These are phyloP conservation scores for Mentha longifolia DNA, from an alignment of 257 asterid species.

Conservation along the genomic window DNA sequence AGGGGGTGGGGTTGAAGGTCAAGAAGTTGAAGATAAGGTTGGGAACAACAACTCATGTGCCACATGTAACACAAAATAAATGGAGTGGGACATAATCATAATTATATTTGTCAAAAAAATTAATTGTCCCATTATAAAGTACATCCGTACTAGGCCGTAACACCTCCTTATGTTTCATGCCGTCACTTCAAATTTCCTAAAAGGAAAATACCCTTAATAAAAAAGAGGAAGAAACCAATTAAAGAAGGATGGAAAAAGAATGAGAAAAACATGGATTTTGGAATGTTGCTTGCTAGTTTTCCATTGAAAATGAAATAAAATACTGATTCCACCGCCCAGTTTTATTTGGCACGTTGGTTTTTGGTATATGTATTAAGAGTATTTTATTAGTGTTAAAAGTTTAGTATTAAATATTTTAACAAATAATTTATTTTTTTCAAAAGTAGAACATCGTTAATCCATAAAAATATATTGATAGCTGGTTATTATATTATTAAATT, in stretches of 20 bases:
- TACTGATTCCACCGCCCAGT: too few relatives aligned
- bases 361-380: too few relatives aligned
- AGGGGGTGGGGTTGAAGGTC: too few relatives aligned
- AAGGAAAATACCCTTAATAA: neutral
- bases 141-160: constrained; percentile 42
- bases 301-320: too few relatives aligned
- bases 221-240: neutral
- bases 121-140: constrained; percentile 17
- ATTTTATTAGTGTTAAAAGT: too few relatives aligned
- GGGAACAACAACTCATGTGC: constrained; percentile 26
- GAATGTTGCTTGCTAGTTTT: neutral
- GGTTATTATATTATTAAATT: too few relatives aligned
- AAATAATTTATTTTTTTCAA: too few relatives aligned
- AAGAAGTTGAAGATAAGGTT: constrained; percentile 11
- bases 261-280: neutral
- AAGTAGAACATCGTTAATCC: too few relatives aligned
- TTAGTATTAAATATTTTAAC: too few relatives aligned
- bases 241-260: neutral
- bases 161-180: constrained; percentile 22
- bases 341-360: too few relatives aligned
- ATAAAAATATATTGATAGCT: too few relatives aligned
- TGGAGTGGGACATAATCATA: constrained; percentile 11
- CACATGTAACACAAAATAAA: constrained; percentile 25
- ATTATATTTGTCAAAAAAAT: neutral
- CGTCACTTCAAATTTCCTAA: neutral